These are phyloP conservation scores for Bretziella fagacearum DNA, from an alignment of 2,329 filamentous ascomycete species.

Conservation along the genomic window DNA sequence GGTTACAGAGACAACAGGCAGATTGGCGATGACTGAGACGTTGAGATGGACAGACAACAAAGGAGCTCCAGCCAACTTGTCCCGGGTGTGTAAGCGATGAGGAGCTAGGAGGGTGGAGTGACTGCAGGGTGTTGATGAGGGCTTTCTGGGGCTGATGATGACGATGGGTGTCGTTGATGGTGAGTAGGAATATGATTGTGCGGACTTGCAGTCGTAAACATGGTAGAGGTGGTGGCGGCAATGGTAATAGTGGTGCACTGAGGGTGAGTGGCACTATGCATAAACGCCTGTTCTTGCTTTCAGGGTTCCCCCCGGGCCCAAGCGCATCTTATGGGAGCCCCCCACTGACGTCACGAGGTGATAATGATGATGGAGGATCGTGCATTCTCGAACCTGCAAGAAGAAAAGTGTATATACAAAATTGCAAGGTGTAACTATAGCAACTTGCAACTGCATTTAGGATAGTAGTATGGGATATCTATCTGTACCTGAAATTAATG, in stretches of 20 bases:
- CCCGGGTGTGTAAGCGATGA: background rate
- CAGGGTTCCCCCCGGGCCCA: background rate
- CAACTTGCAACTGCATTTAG: background rate
- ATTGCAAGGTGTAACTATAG: background rate
- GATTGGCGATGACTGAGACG: background rate
- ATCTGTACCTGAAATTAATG: too few relatives aligned
- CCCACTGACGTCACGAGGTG: constrained; percentile 6
- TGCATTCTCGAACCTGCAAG: background rate
- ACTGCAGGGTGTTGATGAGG: background rate
- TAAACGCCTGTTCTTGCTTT: background rate
- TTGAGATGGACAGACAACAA: background rate
- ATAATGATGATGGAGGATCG: constrained; percentile 11
- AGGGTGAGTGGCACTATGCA: background rate
- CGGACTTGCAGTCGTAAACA: background rate
- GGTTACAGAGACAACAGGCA: background rate
- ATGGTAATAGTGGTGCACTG: background rate
- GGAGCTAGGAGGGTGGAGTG: background rate
- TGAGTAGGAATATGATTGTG: background rate
- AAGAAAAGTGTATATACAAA: background rate
- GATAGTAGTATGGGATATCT: background rate
- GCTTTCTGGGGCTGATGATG: background rate
- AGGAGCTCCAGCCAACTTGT: background rate
- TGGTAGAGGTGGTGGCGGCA: background rate
- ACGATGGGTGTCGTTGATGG: background rate
- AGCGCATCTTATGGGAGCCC: background rate